These are phyloP conservation scores for Helminthosporium solani DNA, from an alignment of 2,329 filamentous ascomycete genomes.

Conservation along the genomic window DNA sequence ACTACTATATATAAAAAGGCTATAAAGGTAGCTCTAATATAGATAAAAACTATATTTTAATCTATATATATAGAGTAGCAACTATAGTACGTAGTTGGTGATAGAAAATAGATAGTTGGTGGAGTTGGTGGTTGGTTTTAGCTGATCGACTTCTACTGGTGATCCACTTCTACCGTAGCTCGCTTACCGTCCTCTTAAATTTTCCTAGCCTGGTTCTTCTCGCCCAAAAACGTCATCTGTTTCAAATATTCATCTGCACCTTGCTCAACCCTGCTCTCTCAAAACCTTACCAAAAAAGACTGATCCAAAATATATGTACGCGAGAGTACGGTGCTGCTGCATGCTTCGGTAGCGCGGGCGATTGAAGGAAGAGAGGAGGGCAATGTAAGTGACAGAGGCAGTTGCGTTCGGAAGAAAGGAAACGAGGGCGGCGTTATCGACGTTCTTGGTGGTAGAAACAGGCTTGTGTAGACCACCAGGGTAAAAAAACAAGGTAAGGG, in stretches of 20 bases:
- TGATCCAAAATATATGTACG: neutral
- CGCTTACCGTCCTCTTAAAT: conserved; percentile 5
- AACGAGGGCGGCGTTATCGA: conserved; percentile 1
- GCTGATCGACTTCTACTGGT: too few species aligned
- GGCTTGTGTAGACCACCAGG: conserved; percentile 4
- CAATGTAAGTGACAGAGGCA: conserved; percentile 3
- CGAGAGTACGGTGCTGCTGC: conserved; percentile 4
- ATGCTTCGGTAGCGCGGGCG: conserved; percentile 5
- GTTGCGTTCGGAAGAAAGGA: conserved; percentile 5
- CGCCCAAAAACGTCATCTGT: conserved; percentile 1
- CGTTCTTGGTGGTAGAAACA: conserved; percentile 1
- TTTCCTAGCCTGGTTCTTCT: conserved; percentile 3
- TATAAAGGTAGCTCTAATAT: too few species aligned
- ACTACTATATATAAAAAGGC: too few species aligned
- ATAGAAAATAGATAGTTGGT: too few species aligned
- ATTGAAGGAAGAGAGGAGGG: conserved; percentile 3
- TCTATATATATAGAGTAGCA: too few species aligned
- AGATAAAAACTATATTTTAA: too few species aligned
- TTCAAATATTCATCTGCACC: neutral
- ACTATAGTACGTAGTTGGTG: too few species aligned
- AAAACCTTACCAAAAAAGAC: conserved; percentile 1
- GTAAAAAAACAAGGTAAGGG: conserved; percentile 2
- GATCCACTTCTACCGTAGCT: too few species aligned
- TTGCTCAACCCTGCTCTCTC: neutral
- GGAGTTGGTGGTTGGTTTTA: too few species aligned